phyloP scores from a whole-genome alignment of 208 protist genomes.

The Trypanosomatidae sp. region DNA sequence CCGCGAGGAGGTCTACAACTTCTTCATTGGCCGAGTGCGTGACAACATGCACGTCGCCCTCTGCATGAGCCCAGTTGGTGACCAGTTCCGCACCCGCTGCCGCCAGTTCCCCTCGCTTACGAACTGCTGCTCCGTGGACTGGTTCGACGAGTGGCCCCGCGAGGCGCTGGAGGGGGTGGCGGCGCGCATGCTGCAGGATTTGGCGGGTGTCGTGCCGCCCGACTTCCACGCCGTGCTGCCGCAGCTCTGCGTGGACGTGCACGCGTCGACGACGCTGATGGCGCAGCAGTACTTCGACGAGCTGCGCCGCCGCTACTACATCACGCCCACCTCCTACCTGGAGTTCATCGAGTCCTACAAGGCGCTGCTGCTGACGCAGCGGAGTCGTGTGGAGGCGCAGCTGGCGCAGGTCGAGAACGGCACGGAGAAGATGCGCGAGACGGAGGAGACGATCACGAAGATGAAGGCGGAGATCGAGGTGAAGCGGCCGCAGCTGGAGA shows the following conservation, averaged over 20 bases:
- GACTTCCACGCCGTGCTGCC: constrained; percentile 69
- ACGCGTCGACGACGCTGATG: constrained; percentile 67
- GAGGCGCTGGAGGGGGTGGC: constrained; percentile 94
- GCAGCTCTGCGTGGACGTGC: constrained; percentile 88
- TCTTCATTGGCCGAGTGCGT: constrained; percentile 95
- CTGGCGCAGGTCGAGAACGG: constrained; percentile 92
- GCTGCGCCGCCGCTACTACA: constrained; percentile 93
- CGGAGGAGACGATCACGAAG: constrained; percentile 91
- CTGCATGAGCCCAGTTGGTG: constrained; percentile 96
- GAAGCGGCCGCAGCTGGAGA: constrained; percentile 89
- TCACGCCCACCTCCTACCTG: constrained; percentile 96
- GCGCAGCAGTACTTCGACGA: constrained; percentile 90
- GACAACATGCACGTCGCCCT: constrained; percentile 97
- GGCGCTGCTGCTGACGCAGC: constrained; percentile 76
- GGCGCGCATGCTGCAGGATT: constrained; percentile 72
- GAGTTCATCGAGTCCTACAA: constrained; percentile 96
- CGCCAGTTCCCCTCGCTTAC: constrained; percentile 97
- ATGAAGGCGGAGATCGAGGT: constrained; percentile 93
- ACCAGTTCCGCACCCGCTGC: constrained; percentile 94
- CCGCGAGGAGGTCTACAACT: constrained; percentile 93
- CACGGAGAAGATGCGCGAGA: constrained; percentile 91
- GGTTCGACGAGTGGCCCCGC: constrained; percentile 97
- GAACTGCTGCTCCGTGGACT: constrained; percentile 98
- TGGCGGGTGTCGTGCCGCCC: constrained; percentile 31
- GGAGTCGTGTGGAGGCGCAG: constrained; percentile 75